Evolutionary conservation across 176 grass and related monocot genomes (phyloP).

Genomic region (Raddia distichophylla): DNA sequence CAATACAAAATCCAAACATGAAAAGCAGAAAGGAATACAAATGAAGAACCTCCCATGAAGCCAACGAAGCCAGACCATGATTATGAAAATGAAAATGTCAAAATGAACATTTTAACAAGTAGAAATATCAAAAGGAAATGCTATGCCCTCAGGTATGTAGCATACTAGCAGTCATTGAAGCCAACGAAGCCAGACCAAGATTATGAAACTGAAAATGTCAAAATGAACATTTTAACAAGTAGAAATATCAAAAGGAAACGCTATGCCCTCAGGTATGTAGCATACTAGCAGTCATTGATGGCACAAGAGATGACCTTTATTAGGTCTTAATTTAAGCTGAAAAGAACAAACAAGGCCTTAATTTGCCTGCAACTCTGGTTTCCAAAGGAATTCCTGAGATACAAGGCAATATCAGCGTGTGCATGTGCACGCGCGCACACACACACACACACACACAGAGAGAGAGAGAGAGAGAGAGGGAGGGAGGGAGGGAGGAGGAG

Average conservation of each 20-base stretch:
- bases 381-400: background rate
- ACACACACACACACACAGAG: too few species aligned
- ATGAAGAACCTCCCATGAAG: background rate
- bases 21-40: background rate
- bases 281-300: slow-evolving; percentile 18
- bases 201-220: too few species aligned
- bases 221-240: too few species aligned
- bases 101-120: background rate
- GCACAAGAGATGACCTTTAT: slow-evolving; percentile 8
- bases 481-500: too few species aligned
- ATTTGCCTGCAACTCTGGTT: background rate
- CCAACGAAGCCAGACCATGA: background rate
- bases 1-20: background rate
- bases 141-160: slow-evolving; percentile 27
- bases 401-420: background rate
- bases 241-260: too few species aligned
- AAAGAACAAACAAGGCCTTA: too few species aligned
- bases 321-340: too few species aligned
- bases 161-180: background rate
- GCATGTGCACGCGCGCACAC: too few species aligned
- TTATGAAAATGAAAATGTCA: background rate
- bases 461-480: background rate
- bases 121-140: slow-evolving; percentile 11
- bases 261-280: slow-evolving; percentile 27
- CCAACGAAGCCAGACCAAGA: too few species aligned